phyloP scores from a whole-genome alignment of 2,329 filamentous ascomycete genomes.

The Fusarium illudens region DNA sequence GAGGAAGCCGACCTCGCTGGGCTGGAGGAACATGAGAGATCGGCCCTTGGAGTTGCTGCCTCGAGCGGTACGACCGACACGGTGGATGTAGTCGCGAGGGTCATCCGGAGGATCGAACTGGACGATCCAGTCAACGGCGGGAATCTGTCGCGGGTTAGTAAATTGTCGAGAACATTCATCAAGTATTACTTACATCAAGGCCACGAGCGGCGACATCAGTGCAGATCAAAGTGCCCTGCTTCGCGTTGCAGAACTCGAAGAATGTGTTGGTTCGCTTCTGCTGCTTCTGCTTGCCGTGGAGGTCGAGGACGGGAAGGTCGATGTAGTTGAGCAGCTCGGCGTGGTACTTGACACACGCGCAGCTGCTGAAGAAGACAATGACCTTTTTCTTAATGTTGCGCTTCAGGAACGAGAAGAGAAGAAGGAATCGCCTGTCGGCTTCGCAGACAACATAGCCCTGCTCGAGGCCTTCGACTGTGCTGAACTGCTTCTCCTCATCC shows the following conservation, averaged over 20 bases:
- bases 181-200: conserved; percentile 71
- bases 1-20: conserved; percentile 90
- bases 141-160: conserved; percentile 65
- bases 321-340: conserved; percentile 97
- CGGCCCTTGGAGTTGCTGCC: conserved; percentile 84
- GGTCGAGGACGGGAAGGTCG: conserved; percentile 84
- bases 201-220: conserved; percentile 96
- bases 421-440: conserved; percentile 89
- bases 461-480: conserved; percentile 91
- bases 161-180: neutral
- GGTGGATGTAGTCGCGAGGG: conserved; percentile 91
- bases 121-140: conserved; percentile 94
- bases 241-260: conserved; percentile 86
- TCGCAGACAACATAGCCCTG: conserved; percentile 97
- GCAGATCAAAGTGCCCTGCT: conserved; percentile 88
- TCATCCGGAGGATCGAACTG: conserved; percentile 96
- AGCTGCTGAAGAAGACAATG: conserved; percentile 94
- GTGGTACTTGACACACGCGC: conserved; percentile 95
- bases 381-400: conserved; percentile 93
- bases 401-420: conserved; percentile 95
- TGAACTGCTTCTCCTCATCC: conserved; percentile 86
- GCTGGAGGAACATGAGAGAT: conserved; percentile 92
- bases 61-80: conserved; percentile 92
- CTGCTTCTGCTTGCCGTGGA: conserved; percentile 97
- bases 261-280: conserved; percentile 99